Base-by-base conservation (phyloP, 1,139 yeast genomes). In the Sugiyamaella castrensis region DNA sequence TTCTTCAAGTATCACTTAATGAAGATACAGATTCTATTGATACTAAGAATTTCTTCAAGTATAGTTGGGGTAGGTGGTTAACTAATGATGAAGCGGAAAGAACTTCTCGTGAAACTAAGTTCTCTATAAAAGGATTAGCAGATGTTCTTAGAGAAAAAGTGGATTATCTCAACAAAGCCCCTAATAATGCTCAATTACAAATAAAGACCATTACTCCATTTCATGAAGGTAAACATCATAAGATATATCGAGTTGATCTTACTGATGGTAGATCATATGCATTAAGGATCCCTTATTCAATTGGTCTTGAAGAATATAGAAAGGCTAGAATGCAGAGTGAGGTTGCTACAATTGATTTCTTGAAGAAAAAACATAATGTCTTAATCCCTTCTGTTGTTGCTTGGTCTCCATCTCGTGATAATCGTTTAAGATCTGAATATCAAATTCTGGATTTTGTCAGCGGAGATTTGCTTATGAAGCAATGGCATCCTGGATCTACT, bases 1-100 rank as follows among this genome's bases (percentile, higher is more conserved):
- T 55, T n/a, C 43, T 56, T 30, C 49, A 51, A 27, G 61, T 59
- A 13, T 57, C 64, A 1, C 50, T 61, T 37, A 54, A 55, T 35
- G 61, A 59, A 29, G 86, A 84, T 59, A 76, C 79, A 50, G 69
- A 74, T 45, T 89, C 84, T 60, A 89, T 91, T 13, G 75, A 81
- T 53, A 77, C 95, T 66, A 79, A 78, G 53, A 77, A 81, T 46
- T 87, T 91, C 61, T 91, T 87, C 73, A 81, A 84, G 63, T 92
- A 89, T 66, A 75, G 92, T 2, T 91, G 98, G 96, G 98, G 98
- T 43, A 77, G 95, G 3, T 92, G 98, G 98, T 71, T 91, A 62
- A 79, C 76, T 53, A 80, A 91, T 63, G 96, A 91, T 64, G 77
- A 76, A 53, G 70, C 70, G 37, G 92, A 91, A 65, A 83, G 87